Base-by-base conservation (phyloP, 768 basidiomycete genomes). In the Hericium rajendrae region DNA sequence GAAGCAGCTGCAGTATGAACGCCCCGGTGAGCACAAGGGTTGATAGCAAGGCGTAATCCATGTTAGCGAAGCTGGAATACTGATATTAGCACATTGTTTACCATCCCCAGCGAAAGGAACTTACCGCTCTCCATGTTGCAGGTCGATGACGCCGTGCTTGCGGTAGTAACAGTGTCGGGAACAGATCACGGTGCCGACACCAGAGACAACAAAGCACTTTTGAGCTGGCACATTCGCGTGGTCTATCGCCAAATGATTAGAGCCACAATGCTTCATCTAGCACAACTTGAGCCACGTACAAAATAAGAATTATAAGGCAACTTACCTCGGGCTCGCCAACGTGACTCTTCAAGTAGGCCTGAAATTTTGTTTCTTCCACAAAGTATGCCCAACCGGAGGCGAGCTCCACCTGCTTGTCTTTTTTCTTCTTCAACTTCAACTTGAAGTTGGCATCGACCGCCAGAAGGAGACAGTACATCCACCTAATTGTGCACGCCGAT, bases 121-220 rank as follows among this genome's bases (percentile, higher is more conserved):
- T 22, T 22, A 55, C 54, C 15, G 3, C 24, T 55, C 54, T 16
- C 54, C 54, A 16, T 16, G 41, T 24, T 48, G 28, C 3, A 55
- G 54, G 22, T 22, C 22, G 22, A 22, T 2, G 22, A 22, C 22
- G 22, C 22, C 22, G 22, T 22, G 22, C 22, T 32, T 55, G 16
- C 4, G 43, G 26, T 2, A 18, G 28, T 15, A 51, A 24, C 8
- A 12, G 51, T 49, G 58, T 16, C 58, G 40, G 5, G 48, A 48
- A 38, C 58, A 59, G 15, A 59, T 18, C 12, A 59, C 58, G 6
- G 53, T 53, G 15, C 58, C 58, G 9, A 59, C 58, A 26, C 58
- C 58, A 22, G 12, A 24, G 1, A 53, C 55, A 2, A 52, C 58
- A 32, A 59, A 50, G n/a, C 48, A 48, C 16, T 49, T 46, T 37